Base-by-base conservation (phyloP, 108 stramenopile species). In the Stephanodiscus triporus region DNA sequence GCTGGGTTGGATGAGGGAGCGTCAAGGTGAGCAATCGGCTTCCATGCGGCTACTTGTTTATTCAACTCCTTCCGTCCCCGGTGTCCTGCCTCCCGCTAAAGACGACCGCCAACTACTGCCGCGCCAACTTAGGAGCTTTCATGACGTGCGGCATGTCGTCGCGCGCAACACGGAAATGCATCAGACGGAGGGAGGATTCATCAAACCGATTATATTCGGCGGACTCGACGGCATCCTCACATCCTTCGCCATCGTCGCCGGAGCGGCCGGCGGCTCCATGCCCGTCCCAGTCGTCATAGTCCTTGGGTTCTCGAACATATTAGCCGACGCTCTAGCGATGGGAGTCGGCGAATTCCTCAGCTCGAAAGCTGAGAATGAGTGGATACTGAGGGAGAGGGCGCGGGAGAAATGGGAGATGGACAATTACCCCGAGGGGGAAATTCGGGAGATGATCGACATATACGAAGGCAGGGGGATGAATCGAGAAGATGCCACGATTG, bases 171-270 rank as follows among this genome's bases (percentile, higher is more conserved):
- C 67, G 9, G 88, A 86, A 66, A 83, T 84, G 78, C 94, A 95
- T 61, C 88, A 95, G 70, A 76, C 75, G 19, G 89, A 88, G 43
- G 94, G 94, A 36, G 94, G 91, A 27, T 83, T 90, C 58, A 75
- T 93, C 57, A 93, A 93, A 67, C 91, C 94, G 4, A 66, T 95
- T 37, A 97, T 99, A 48, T 99, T 99, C 80, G 99, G 99, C 40
- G 99, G 99, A 34, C 87, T 98, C 37, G 99, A 99, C 74, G 99
- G 99, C 2, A 97, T 99, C 66, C 81, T 99, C 51, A 98, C 99
- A 19, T 92, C 95, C 23, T 98, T 99, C 70, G 97, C 97, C 54
- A 97, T 99, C 73, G 96, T 99, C 11, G 93, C 97, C n/a, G 98
- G 96, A 11, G 95, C 97, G 9, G 95, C 97, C 5, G 98, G 98